Evolutionary conservation across 140 eudicot species (phyloP).

Genomic region (Flaveria floridana): DNA sequence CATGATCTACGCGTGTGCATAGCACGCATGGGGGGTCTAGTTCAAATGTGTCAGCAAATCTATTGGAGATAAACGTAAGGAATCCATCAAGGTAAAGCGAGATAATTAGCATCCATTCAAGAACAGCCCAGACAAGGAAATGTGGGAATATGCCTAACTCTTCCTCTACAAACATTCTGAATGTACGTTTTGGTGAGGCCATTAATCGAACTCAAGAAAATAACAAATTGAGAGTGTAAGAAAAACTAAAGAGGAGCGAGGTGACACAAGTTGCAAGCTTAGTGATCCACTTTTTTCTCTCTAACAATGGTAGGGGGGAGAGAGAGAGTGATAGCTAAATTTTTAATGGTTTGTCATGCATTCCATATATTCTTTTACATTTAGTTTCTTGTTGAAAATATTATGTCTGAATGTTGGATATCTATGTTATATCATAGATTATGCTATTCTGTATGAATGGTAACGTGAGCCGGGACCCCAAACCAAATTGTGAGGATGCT

Average conservation of each 20-base stretch:
- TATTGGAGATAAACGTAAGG: slow-evolving; percentile 52
- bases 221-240: neutral
- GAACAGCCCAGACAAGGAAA: slow-evolving; percentile 56
- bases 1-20: slow-evolving; percentile 81
- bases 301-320: neutral
- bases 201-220: neutral
- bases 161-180: slow-evolving; percentile 51
- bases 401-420: too few species aligned
- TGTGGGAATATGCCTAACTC: slow-evolving; percentile 59
- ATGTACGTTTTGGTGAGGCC: slow-evolving; percentile 39
- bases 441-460: too few species aligned
- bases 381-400: too few species aligned
- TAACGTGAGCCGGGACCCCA: too few species aligned
- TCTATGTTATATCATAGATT: too few species aligned
- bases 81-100: slow-evolving; percentile 62
- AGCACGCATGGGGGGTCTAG: slow-evolving; percentile 66
- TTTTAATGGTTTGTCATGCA: slow-evolving; percentile 44
- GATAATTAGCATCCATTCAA: slow-evolving; percentile 71
- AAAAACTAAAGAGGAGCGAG: slow-evolving; percentile 5
- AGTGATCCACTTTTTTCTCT: slow-evolving; percentile 34
- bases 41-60: slow-evolving; percentile 57
- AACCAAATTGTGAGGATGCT: too few species aligned
- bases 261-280: slow-evolving; percentile 35
- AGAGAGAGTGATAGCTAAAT: too few species aligned
- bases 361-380: neutral